Evolutionary conservation across 768 basidiomycete genomes (phyloP), one percentile per base, ranked within the genome.

Genomic region (Rhizopogon vinicolor): DNA sequence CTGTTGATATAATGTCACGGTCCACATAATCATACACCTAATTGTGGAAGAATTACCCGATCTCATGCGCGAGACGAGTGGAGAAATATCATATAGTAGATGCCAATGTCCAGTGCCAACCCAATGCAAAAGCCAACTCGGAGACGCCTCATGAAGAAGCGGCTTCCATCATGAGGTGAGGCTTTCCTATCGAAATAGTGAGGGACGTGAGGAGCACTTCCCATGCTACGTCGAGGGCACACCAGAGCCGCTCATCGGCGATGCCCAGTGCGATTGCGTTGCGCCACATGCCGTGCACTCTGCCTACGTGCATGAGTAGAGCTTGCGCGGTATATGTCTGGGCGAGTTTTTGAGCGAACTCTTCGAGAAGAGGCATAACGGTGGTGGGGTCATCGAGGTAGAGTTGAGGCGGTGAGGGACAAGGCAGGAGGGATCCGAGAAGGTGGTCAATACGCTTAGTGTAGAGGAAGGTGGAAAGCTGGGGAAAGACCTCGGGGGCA

Each of bases 381-480:
- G 53, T 63, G 5, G 51, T 45, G 2, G 70, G 68, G 19, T 69
- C 66, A 2, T 52, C 66, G 1, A 43, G 56, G 14, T 62, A 72
- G 9, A 70, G 62, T 3, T 53, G 42, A 2, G 52, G 51, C 61
- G 70, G 67, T 13, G 63, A 44, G 16, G 67, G 53, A 71, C 55
- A 63, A 22, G 89, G 89, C 59, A 92, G 75, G 49, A 92, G 81
- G 0, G 81, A 72, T 25, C 74, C 75, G 40, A 92, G 74, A 53
- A 92, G 78, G n/a, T 70, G 59, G 49, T 74, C 73, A 28, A 84
- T 73, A 58, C 82, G 78, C 64, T 87, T 84, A 28, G 79, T 80
- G 72, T 93, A 90, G 60, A 93, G 74, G 74, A 80, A 91, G 0
- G 74, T 68, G 60, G 84, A 83, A 8, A 93, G 74, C 33, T 83